Conservation (phyloP, 2,329 filamentous ascomycete species). For the Oidium heveae region DNA sequence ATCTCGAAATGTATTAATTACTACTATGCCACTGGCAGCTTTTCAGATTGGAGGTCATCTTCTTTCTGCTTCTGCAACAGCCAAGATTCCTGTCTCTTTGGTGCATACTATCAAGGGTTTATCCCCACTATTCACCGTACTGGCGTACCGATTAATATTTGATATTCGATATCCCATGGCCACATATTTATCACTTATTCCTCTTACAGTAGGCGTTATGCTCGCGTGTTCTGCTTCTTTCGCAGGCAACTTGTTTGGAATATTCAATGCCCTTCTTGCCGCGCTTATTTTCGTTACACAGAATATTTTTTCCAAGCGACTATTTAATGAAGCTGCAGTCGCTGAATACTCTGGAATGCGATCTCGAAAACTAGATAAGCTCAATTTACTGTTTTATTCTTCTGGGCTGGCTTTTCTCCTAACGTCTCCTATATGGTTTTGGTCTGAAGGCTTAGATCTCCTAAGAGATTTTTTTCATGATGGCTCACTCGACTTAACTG, state of each 20-base stretch:
- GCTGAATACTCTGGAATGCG: conserved; percentile 51
- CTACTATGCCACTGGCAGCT: conserved; percentile 69
- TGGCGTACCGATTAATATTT: conserved; percentile 77
- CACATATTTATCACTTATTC: conserved; percentile 75
- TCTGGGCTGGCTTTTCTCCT: conserved; percentile 75
- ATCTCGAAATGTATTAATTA: conserved; percentile 55
- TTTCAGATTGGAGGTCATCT: conserved; percentile 92
- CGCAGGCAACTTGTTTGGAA: conserved; percentile 69
- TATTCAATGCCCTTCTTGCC: conserved; percentile 69
- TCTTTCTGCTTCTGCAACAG: conserved; percentile 76
- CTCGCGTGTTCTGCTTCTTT: conserved; percentile 86
- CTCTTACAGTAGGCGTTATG: conserved; percentile 82
- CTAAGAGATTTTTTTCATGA: conserved; percentile 57
- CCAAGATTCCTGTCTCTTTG: conserved; percentile 83
- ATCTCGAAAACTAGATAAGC: conserved; percentile 72
- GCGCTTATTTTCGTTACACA: conserved; percentile 90
- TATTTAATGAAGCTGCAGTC: conserved; percentile 82
- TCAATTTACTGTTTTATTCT: conserved; percentile 94
- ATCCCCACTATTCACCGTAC: conserved; percentile 80
- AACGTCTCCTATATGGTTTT: conserved; percentile 79
- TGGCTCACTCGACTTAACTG: conserved; percentile 40
- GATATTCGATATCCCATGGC: conserved; percentile 66
- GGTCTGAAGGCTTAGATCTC: conserved; percentile 61
- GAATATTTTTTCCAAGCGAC: conserved; percentile 93
- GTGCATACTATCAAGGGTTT: conserved; percentile 98